Conservation (phyloP, 139 green algal genomes). For the Chlorella sp. region DNA sequence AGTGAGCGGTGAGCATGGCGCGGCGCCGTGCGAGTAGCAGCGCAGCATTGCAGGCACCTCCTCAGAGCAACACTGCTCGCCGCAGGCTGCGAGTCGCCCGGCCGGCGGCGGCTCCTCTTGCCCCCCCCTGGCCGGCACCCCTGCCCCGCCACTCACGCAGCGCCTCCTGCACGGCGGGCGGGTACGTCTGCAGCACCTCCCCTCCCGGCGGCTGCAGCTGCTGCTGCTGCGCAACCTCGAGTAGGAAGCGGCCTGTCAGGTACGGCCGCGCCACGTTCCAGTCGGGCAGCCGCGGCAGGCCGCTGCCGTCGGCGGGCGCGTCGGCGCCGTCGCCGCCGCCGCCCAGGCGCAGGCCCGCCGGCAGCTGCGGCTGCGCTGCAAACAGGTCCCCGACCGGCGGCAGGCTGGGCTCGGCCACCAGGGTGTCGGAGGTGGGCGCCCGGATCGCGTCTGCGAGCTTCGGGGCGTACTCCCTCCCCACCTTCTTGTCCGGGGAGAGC, state of each 20-base stretch:
- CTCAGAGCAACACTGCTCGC: too few relatives aligned
- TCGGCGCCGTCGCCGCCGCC: too few relatives aligned
- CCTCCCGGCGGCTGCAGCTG: neutral
- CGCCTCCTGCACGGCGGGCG: neutral
- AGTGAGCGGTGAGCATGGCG: too few relatives aligned
- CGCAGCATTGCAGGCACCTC: too few relatives aligned
- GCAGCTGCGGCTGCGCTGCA: neutral
- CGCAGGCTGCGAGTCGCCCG: too few relatives aligned
- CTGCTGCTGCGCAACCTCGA: conserved; percentile 1
- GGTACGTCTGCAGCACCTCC: neutral
- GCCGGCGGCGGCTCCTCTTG: too few relatives aligned
- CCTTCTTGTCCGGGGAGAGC: conserved; percentile 12
- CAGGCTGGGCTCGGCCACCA: conserved; percentile 15
- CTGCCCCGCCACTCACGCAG: conserved; percentile 5
- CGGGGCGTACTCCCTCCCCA: conserved; percentile 21
- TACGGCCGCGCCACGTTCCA: conserved; percentile 29
- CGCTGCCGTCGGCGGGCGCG: neutral
- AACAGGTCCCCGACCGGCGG: conserved; percentile 44
- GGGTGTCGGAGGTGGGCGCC: neutral
- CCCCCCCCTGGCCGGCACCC: too few relatives aligned
- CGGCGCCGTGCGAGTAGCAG: too few relatives aligned
- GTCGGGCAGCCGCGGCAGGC: conserved; percentile 9
- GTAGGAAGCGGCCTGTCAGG: conserved; percentile 31
- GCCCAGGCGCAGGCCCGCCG: neutral
- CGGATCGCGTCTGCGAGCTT: conserved; percentile 20